Evolutionary conservation across 148 eudicot species (phyloP).

Genomic region (Vaccinium myrtillus): DNA sequence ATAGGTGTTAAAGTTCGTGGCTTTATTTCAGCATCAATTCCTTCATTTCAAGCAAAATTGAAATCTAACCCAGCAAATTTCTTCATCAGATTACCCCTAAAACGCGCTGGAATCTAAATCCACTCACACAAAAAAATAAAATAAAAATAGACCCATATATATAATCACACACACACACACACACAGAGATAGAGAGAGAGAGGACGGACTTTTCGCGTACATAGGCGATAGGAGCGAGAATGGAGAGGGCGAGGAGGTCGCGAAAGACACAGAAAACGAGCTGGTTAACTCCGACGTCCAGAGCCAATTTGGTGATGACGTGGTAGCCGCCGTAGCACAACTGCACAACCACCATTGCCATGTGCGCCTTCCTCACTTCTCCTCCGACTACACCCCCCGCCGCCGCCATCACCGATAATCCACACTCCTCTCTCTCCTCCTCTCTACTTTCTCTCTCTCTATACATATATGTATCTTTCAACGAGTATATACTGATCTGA

Average conservation of each 20-base stretch:
- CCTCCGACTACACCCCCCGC: constrained; percentile 13
- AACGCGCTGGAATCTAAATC: too few species aligned
- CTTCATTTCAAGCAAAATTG: neutral
- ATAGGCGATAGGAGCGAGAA: constrained; percentile 88
- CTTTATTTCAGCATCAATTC: neutral
- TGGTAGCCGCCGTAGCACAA: constrained; percentile 76
- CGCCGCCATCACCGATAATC: neutral
- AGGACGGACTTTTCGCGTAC: constrained; percentile 70
- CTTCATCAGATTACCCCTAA: neutral
- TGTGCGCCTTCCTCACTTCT: constrained; percentile 62
- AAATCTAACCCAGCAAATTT: neutral
- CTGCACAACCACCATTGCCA: constrained; percentile 69
- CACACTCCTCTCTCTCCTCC: neutral
- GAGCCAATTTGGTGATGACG: constrained; percentile 80
- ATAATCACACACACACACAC: neutral
- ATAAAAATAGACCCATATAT: too few species aligned
- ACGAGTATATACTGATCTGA: neutral
- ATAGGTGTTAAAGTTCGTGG: neutral
- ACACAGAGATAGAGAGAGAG: constrained; percentile 13
- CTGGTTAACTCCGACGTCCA: constrained; percentile 75
- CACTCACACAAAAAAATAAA: too few species aligned
- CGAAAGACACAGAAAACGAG: constrained; percentile 78
- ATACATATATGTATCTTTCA: neutral
- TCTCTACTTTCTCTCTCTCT: neutral
- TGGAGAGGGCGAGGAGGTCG: constrained; percentile 69